Evolutionary conservation across 2,329 filamentous ascomycete genomes (phyloP).

Genomic region (Trichoderma sp.): DNA sequence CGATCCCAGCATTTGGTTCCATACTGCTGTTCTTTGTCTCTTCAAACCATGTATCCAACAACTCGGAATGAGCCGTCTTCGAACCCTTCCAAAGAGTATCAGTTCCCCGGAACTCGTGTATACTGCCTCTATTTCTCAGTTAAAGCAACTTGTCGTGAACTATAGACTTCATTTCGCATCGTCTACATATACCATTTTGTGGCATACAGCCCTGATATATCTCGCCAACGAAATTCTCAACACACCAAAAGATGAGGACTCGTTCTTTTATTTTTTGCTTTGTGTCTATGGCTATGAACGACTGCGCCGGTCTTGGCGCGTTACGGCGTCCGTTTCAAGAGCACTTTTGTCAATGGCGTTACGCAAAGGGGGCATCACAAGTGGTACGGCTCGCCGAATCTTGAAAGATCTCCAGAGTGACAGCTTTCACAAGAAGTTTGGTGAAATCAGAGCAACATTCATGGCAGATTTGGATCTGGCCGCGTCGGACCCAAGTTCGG

Average conservation of each 20-base stretch:
- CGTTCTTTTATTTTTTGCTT: conserved; percentile 40
- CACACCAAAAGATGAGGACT: conserved; percentile 32
- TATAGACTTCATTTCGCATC: conserved; percentile 37
- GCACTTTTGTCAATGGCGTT: conserved; percentile 41
- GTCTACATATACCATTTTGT: conserved; percentile 41
- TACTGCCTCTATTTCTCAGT: conserved; percentile 39
- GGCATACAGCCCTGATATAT: conserved; percentile 44
- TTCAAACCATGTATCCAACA: conserved; percentile 29
- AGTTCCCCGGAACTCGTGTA: conserved; percentile 36
- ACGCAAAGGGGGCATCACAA: conserved; percentile 35
- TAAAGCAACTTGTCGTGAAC: conserved; percentile 41
- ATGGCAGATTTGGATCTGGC: conserved; percentile 38
- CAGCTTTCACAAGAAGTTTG: conserved; percentile 23
- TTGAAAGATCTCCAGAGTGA: conserved; percentile 30
- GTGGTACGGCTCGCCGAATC: conserved; percentile 31
- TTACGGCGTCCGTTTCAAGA: conserved; percentile 38
- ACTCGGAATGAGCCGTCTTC: conserved; percentile 25
- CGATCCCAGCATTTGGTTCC: conserved; percentile 41
- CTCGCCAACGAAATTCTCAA: conserved; percentile 41
- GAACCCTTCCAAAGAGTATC: conserved; percentile 35
- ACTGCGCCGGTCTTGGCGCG: conserved; percentile 38
- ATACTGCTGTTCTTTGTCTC: conserved; percentile 41
- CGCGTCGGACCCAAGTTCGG: conserved; percentile 33
- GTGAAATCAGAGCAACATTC: conserved; percentile 35
- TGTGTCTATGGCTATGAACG: conserved; percentile 43